Base-by-base conservation (phyloP, 345 rosid genomes). In the Sisymbrium irio region DNA sequence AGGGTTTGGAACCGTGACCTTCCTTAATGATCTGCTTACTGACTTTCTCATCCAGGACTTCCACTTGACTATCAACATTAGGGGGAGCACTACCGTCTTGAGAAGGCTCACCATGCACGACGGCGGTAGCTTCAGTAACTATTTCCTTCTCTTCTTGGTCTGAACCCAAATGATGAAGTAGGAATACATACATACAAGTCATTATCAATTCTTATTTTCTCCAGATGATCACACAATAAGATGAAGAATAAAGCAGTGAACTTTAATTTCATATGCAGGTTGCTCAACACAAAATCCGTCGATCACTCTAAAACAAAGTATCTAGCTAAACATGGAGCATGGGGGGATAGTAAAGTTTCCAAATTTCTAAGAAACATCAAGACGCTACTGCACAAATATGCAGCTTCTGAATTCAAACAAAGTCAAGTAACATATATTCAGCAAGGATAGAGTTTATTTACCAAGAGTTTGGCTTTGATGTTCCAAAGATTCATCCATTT, bases 1-100 rank as follows among this genome's bases (percentile, higher is more conserved):
- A 74, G 35, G 98, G 97, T 62, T 87, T 94, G 71, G 85, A 90
- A 65, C 97, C 98, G 55, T 88, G 91, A 27, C 98, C 97, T 78
- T 91, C 97, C 84, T 88, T 88, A 5, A 89, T 84, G 74, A 89
- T 88, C 80, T 91, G 96, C 82, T 90, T 92, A 13, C 84, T 85
- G 69, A 94, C 97, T 83, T 89, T 89, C 73, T 87, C 97, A 67
- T 86, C 91, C 77, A 91, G 83, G 69, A 83, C 66, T 70, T 89
- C 89, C 53, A 78, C 85, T 33, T 76, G 82, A 17, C 86, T 80
- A 46, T 91, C 96, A 69, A 85, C 92, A 81, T 83, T 88, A 39
- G 96, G 93, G 46, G 97, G 96, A 57, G 64, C 80, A 69, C 60
- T 77, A 67, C 74, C 89, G 25, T 83, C 88, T 72, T 85, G 89